Conservation (phyloP, 345 rosid species). For the Moricandia arvensis region DNA sequence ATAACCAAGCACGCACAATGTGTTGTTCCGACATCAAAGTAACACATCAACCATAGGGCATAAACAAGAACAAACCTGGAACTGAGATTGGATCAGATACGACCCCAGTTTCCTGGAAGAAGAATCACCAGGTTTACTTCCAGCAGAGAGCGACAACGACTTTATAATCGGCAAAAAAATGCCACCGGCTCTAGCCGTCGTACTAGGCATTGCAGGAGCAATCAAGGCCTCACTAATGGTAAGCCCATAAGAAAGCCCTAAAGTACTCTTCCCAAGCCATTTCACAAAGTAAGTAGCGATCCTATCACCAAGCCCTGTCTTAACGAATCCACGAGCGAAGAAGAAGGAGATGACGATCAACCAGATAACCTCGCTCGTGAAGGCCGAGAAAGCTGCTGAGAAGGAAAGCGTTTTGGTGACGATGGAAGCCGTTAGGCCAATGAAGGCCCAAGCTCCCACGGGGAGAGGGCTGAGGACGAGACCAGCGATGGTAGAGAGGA, state of each 20-base stretch:
- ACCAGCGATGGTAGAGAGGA: conserved; percentile 86
- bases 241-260: conserved; percentile 86
- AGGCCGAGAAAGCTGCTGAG: conserved; percentile 77
- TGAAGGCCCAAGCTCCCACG: conserved; percentile 95
- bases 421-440: conserved; percentile 68
- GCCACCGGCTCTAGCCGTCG: conserved; percentile 95
- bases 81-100: conserved; percentile 74
- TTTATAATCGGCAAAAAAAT: conserved; percentile 90
- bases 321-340: conserved; percentile 95
- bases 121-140: conserved; percentile 74
- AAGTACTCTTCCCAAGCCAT: conserved; percentile 86
- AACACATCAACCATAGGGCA: background rate
- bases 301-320: conserved; percentile 90
- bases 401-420: conserved; percentile 73
- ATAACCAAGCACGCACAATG: background rate
- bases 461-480: conserved; percentile 83
- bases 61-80: conserved; percentile 55
- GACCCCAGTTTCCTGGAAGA: conserved; percentile 79
- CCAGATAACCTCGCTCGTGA: conserved; percentile 93
- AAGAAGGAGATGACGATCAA: conserved; percentile 95
- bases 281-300: conserved; percentile 94
- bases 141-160: conserved; percentile 74
- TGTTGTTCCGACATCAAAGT: background rate
- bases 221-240: conserved; percentile 83
- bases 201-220: conserved; percentile 96